These are phyloP conservation scores for Xylaria venustula DNA, from an alignment of 495 filamentous ascomycete genomes.

Conservation along the genomic window DNA sequence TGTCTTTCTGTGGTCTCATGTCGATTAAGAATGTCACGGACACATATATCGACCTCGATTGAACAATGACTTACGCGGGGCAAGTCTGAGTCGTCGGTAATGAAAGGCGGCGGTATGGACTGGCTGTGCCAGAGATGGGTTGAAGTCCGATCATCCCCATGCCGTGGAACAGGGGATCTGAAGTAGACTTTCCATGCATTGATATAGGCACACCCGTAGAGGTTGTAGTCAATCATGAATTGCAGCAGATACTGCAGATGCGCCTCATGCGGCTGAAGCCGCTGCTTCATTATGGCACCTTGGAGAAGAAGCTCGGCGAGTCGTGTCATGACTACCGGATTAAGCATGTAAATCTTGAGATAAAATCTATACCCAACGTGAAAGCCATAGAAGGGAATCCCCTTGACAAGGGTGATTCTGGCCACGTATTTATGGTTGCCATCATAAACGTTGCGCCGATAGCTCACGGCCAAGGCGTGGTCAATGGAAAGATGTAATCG, in stretches of 20 bases:
- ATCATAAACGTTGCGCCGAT: slow-evolving; percentile 69
- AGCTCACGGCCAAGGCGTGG: slow-evolving; percentile 77
- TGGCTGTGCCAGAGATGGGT: slow-evolving; percentile 77
- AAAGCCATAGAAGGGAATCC: slow-evolving; percentile 92
- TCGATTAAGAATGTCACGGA: slow-evolving; percentile 85
- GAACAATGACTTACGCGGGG: slow-evolving; percentile 83
- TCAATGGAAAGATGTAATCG: slow-evolving; percentile 79
- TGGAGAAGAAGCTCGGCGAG: slow-evolving; percentile 82
- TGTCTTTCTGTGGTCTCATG: slow-evolving; percentile 65
- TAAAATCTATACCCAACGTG: slow-evolving; percentile 89
- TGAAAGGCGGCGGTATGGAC: slow-evolving; percentile 43
- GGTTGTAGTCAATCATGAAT: slow-evolving; percentile 97
- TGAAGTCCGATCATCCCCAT: slow-evolving; percentile 54
- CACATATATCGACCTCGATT: slow-evolving; percentile 84
- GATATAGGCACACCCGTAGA: slow-evolving; percentile 91
- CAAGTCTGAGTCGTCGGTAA: slow-evolving; percentile 61
- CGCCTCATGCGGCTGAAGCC: slow-evolving; percentile 88
- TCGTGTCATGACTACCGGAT: slow-evolving; percentile 76
- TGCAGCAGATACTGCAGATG: slow-evolving; percentile 89
- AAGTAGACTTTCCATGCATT: slow-evolving; percentile 60
- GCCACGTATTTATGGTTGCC: slow-evolving; percentile 73
- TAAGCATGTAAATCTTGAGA: slow-evolving; percentile 91
- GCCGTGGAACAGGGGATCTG: slow-evolving; percentile 69
- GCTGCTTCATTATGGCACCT: slow-evolving; percentile 76
- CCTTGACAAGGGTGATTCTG: slow-evolving; percentile 87